These are phyloP conservation scores for Diplocarpon mali DNA, from an alignment of 2,329 filamentous ascomycete species.

Conservation along the genomic window DNA sequence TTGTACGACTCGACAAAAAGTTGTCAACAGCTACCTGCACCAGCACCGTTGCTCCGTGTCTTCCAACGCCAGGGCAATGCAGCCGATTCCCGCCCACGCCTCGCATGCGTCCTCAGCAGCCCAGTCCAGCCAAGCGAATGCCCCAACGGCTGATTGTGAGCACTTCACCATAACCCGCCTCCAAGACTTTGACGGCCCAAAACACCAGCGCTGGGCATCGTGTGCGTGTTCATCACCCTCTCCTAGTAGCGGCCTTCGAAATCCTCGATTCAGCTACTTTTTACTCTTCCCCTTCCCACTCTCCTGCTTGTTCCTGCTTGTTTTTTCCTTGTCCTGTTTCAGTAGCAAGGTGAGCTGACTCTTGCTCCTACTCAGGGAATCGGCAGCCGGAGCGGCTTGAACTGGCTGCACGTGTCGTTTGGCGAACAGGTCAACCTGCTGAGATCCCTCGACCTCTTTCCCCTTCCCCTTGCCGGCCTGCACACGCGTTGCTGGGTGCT, in stretches of 20 bases:
- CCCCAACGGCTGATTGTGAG: too few species aligned
- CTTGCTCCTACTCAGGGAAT: constrained; percentile 42
- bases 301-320: constrained; percentile 19
- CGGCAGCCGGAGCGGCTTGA: constrained; percentile 20
- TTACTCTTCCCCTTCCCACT: constrained; percentile 2
- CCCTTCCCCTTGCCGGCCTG: constrained; percentile 19
- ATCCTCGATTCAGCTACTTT: not conserved
- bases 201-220: not conserved
- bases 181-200: too few species aligned
- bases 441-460: constrained; percentile 11
- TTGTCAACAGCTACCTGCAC: too few species aligned
- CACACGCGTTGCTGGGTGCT: not conserved
- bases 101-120: too few species aligned
- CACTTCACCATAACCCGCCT: too few species aligned
- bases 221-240: not conserved
- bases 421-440: constrained; percentile 16
- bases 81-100: too few species aligned
- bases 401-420: constrained; percentile 19
- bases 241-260: not conserved
- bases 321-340: constrained; percentile 33
- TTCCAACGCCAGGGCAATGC: too few species aligned
- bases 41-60: too few species aligned
- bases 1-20: too few species aligned
- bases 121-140: too few species aligned
- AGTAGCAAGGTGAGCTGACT: constrained; percentile 48